These are phyloP conservation scores for Ophiostoma quercus DNA, from an alignment of 2,329 filamentous ascomycete genomes.

Conservation along the genomic window DNA sequence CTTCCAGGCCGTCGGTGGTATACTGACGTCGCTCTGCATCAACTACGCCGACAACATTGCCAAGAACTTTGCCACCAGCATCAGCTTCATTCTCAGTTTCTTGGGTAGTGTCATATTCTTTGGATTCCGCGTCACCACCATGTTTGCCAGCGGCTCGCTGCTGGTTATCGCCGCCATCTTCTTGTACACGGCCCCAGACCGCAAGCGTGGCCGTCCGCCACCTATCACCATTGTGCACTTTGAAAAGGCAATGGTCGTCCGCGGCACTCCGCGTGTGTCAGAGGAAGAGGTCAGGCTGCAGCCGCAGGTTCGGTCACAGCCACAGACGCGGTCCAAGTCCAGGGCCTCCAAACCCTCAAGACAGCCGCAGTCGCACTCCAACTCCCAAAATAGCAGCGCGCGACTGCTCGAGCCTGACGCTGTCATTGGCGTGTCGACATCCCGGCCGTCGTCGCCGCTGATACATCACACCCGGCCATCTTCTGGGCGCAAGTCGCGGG, in stretches of 20 bases:
- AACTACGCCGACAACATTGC: constrained; percentile 84
- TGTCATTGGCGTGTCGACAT: constrained; percentile 41
- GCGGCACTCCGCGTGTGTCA: constrained; percentile 31
- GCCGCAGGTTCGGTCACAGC: constrained; percentile 33
- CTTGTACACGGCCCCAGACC: constrained; percentile 68
- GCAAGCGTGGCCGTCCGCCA: constrained; percentile 54
- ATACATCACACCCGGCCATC: constrained; percentile 34
- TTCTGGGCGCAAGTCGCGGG: constrained; percentile 38
- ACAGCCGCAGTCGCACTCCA: neutral
- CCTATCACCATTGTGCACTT: constrained; percentile 66
- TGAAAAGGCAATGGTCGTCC: constrained; percentile 65
- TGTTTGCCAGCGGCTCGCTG: constrained; percentile 75
- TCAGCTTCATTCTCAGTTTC: constrained; percentile 84
- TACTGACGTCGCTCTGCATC: constrained; percentile 76
- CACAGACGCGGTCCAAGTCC: neutral
- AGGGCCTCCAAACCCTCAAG: neutral
- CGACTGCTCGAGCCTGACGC: constrained; percentile 37
- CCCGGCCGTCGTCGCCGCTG: constrained; percentile 45
- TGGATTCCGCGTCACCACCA: constrained; percentile 65
- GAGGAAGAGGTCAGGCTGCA: constrained; percentile 35
- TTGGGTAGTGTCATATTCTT: constrained; percentile 83
- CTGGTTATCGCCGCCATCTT: constrained; percentile 79
- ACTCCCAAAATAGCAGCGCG: neutral
- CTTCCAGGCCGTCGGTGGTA: constrained; percentile 76
- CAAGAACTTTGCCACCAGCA: constrained; percentile 89